phyloP scores from a whole-genome alignment of 495 filamentous ascomycete species.

The Immersiella caudata region DNA sequence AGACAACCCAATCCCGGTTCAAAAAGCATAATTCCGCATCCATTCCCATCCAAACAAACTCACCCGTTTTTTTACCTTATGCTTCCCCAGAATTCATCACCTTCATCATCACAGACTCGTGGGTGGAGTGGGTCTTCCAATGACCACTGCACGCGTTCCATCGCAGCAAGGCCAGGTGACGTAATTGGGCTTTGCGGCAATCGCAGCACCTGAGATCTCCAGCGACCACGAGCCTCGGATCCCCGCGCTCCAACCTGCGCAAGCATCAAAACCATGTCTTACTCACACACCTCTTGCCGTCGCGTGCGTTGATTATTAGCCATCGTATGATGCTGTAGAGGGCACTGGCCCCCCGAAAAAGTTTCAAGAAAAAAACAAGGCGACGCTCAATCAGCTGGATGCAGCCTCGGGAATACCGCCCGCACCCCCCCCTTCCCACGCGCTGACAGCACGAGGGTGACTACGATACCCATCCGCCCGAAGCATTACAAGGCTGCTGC shows the following conservation, averaged over 20 bases:
- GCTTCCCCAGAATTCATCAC: background rate
- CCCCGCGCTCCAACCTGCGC: background rate
- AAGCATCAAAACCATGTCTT: conserved; percentile 5
- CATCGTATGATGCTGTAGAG: background rate
- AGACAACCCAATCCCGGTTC: too few relatives aligned
- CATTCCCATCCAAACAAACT: too few relatives aligned
- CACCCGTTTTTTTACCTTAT: too few relatives aligned
- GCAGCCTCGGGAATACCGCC: background rate
- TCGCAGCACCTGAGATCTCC: background rate
- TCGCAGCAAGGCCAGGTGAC: conserved; percentile 5
- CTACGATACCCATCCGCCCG: too few relatives aligned
- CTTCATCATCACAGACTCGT: background rate
- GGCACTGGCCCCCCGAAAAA: background rate
- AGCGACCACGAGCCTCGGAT: background rate
- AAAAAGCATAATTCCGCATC: too few relatives aligned
- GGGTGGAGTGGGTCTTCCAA: background rate
- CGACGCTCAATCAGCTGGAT: background rate
- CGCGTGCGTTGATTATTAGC: background rate
- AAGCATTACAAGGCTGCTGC: too few relatives aligned
- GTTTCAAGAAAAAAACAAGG: background rate
- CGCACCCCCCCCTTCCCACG: background rate
- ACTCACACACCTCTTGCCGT: background rate
- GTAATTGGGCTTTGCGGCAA: conserved; percentile 9
- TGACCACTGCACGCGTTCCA: conserved; percentile 8
- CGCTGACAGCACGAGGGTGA: background rate